A percentile compares a stretch with the other conserved stretches of the same genome.
phyloP scores from a whole-genome alignment of 257 asterid genomes.

The Ligustrum vulgare region DNA sequence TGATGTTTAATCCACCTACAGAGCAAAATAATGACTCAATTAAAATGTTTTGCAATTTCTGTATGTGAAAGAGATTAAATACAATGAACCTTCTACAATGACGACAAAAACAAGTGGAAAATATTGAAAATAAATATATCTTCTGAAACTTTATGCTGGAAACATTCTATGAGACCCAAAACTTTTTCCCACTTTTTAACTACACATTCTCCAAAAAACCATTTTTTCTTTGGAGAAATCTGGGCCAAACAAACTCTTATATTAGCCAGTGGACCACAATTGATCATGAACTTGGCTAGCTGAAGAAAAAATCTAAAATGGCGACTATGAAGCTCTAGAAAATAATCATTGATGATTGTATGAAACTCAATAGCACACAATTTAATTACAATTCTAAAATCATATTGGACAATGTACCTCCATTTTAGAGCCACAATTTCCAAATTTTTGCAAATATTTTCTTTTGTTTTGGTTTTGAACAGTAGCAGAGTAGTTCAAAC shows the following conservation, averaged over 20 bases:
- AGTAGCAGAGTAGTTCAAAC: not conserved
- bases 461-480: not conserved
- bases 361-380: not conserved
- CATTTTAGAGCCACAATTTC: not conserved
- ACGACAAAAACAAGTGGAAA: constrained; percentile 1
- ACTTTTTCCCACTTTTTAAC: no score
- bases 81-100: not conserved
- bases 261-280: not conserved
- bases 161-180: not conserved
- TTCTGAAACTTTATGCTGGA: not conserved
- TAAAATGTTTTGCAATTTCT: constrained; percentile 8
- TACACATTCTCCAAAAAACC: no score
- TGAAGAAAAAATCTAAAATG: constrained; percentile 9
- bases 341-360: not conserved
- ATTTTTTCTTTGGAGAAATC: no score
- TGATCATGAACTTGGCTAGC: not conserved
- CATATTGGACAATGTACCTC: not conserved
- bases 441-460: not conserved
- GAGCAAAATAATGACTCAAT: constrained; percentile 6
- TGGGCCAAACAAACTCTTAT: no score
- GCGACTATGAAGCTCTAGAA: not conserved
- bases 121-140: not conserved
- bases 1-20: constrained; percentile 98
- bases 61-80: not conserved
- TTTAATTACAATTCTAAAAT: not conserved